phyloP scores from a whole-genome alignment of 169 alveolate species.

The Plasmodium relictum region DNA sequence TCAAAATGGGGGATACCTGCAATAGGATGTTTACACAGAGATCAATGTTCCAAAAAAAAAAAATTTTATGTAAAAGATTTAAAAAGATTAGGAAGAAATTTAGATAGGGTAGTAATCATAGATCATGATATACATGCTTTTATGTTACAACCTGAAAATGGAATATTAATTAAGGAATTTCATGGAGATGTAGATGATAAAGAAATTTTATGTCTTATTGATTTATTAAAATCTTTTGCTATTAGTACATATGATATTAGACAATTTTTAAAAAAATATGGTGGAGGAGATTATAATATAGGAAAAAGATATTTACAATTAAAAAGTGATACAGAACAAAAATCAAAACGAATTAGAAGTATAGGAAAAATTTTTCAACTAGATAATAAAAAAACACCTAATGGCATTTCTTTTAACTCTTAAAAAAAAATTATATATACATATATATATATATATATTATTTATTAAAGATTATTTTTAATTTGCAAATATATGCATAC shows the following conservation, averaged over 20 bases:
- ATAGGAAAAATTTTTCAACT: constrained; percentile 69
- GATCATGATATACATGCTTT: constrained; percentile 90
- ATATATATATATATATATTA: not conserved
- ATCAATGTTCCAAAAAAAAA: constrained; percentile 86
- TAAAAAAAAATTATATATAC: not conserved
- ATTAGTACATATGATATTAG: constrained; percentile 85
- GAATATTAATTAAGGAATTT: constrained; percentile 85
- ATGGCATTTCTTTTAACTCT: constrained; percentile 62
- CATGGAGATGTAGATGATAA: constrained; percentile 90
- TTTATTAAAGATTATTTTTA: no score
- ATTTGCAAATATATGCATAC: no score
- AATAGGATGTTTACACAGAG: constrained; percentile 91
- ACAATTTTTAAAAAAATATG: constrained; percentile 80
- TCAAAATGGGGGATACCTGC: constrained; percentile 93
- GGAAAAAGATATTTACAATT: constrained; percentile 82
- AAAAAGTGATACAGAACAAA: constrained; percentile 74
- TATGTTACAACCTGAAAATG: constrained; percentile 89
- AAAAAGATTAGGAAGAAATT: constrained; percentile 89
- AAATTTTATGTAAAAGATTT: constrained; percentile 87
- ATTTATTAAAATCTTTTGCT: constrained; percentile 88
- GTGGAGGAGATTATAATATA: constrained; percentile 87
- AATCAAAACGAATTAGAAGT: constrained; percentile 60
- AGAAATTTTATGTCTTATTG: constrained; percentile 86
- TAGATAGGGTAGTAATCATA: constrained; percentile 88
- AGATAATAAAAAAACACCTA: constrained; percentile 46